A percentile compares a stretch with the other conserved stretches of the same genome.
Conservation (phyloP, 2,329 filamentous ascomycete species). For the Aspergillus sp. region DNA sequence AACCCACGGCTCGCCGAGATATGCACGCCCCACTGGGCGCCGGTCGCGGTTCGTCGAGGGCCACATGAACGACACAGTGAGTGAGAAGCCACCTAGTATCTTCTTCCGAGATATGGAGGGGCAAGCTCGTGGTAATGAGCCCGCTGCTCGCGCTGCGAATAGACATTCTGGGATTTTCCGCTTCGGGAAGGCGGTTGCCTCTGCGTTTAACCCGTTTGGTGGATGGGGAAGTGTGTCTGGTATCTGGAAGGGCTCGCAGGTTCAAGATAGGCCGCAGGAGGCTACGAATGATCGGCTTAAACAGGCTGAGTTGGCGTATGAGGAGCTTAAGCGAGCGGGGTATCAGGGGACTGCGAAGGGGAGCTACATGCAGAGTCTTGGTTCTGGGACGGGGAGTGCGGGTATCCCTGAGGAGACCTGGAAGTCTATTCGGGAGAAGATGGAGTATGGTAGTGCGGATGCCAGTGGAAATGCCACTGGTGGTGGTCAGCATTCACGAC, state of each 20-base stretch:
- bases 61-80: slow-evolving; percentile 80
- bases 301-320: slow-evolving; percentile 53
- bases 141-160: slow-evolving; percentile 10
- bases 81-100: slow-evolving; percentile 66
- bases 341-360: slow-evolving; percentile 45
- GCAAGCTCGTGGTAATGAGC: slow-evolving; percentile 16
- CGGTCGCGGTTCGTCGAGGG: slow-evolving; percentile 73
- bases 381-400: slow-evolving; percentile 14
- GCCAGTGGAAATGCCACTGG: background rate
- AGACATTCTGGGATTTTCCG: slow-evolving; percentile 51
- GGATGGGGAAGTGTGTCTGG: slow-evolving; percentile 44
- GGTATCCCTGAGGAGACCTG: slow-evolving; percentile 35
- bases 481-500: slow-evolving; percentile 15
- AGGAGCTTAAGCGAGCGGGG: slow-evolving; percentile 54
- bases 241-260: slow-evolving; percentile 47
- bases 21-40: slow-evolving; percentile 39
- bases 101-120: slow-evolving; percentile 54
- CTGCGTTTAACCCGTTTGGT: slow-evolving; percentile 55
- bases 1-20: slow-evolving; percentile 14
- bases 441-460: slow-evolving; percentile 18
- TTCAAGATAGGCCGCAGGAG: slow-evolving; percentile 33
- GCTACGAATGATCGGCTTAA: slow-evolving; percentile 44
- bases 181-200: slow-evolving; percentile 56
- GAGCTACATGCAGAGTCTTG: slow-evolving; percentile 26
- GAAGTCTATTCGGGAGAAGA: slow-evolving; percentile 33